These are phyloP conservation scores for Gilbertella persicaria DNA, from an alignment of 371 early-diverging fungal genomes.

Conservation along the genomic window DNA sequence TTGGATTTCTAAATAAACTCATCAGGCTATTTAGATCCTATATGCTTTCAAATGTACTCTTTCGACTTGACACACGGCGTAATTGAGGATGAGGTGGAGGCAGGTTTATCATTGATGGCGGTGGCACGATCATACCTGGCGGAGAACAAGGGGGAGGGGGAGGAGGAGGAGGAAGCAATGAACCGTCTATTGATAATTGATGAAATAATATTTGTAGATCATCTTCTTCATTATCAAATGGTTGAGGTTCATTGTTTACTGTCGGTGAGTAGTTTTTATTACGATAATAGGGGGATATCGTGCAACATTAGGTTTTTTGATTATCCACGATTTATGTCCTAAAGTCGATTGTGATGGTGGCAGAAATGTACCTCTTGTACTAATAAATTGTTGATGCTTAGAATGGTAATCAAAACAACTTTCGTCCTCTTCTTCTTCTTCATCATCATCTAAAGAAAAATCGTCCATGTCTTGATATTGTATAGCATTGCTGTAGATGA, in stretches of 20 bases:
- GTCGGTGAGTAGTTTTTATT: neutral
- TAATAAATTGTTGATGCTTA: too few species aligned
- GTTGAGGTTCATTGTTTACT: too few species aligned
- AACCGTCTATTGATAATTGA: neutral
- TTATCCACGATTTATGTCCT: too few species aligned
- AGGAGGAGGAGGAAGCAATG: neutral
- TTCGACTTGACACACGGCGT: neutral
- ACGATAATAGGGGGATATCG: neutral
- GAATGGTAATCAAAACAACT: too few species aligned
- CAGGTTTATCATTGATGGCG: too few species aligned
- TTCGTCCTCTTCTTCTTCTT: too few species aligned
- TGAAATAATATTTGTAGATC: neutral
- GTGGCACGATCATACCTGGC: neutral
- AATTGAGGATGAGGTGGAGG: too few species aligned
- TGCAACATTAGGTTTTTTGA: neutral
- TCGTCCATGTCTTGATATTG: too few species aligned
- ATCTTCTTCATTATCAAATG: neutral
- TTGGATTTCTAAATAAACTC: neutral
- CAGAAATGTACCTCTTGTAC: too few species aligned
- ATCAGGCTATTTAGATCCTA: neutral
- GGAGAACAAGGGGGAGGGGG: neutral
- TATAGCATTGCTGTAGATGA: too few species aligned
- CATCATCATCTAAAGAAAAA: too few species aligned
- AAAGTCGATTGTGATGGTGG: too few species aligned
- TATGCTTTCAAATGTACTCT: neutral